Evolutionary conservation across 352 stramenopile genomes (phyloP).

Genomic region (Pythium coloratum): DNA sequence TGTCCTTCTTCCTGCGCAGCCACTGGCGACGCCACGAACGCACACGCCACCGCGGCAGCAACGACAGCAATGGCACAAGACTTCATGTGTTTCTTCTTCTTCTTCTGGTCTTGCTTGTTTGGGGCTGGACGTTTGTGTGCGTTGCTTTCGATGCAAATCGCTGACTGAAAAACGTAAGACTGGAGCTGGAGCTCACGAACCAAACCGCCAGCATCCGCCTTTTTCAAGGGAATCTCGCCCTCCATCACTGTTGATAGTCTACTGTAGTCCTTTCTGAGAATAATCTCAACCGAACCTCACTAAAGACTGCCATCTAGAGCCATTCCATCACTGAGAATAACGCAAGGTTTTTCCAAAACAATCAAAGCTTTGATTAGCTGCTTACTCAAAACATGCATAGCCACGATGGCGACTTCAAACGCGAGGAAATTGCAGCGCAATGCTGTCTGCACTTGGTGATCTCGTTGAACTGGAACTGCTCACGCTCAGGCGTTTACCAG

Average conservation of each 20-base stretch:
- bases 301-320: too few relatives aligned
- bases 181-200: too few relatives aligned
- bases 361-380: background rate
- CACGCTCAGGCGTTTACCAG: background rate
- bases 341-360: too few relatives aligned
- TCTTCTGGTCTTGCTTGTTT: background rate
- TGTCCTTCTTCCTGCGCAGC: background rate
- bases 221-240: too few relatives aligned
- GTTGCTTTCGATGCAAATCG: background rate
- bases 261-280: background rate
- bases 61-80: background rate
- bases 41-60: background rate
- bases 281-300: too few relatives aligned
- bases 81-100: background rate
- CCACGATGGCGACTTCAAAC: background rate
- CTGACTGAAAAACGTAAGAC: background rate
- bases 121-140: background rate
- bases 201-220: too few relatives aligned
- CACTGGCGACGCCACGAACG: background rate
- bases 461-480: too few relatives aligned
- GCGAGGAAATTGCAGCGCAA: too few relatives aligned
- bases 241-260: background rate
- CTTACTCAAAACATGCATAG: background rate
- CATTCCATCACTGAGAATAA: too few relatives aligned
- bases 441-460: too few relatives aligned